Evolutionary conservation across 495 filamentous ascomycete species (phyloP).

Genomic region (Clavariopsis aquatica): DNA sequence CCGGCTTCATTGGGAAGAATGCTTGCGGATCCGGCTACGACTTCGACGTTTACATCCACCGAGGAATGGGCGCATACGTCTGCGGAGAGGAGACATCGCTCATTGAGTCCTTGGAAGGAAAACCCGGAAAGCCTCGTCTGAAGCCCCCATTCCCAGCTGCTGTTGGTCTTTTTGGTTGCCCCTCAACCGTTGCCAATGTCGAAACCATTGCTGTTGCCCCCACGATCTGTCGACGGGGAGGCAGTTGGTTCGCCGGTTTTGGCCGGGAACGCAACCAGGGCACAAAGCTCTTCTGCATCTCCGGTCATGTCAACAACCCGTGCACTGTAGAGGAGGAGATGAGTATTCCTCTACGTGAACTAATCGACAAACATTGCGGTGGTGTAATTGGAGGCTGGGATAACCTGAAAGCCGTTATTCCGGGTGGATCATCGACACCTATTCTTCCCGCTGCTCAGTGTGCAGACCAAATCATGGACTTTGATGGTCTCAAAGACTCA

Average conservation of each 20-base stretch:
- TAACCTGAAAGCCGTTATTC: constrained; percentile 92
- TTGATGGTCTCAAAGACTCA: constrained; percentile 95
- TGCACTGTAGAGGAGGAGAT: constrained; percentile 98
- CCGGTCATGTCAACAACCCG: constrained; percentile 97
- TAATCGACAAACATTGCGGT: constrained; percentile 97
- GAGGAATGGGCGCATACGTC: constrained; percentile 95
- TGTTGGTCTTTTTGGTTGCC: constrained; percentile 96
- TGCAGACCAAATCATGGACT: constrained; percentile 97
- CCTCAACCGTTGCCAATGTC: constrained; percentile 96
- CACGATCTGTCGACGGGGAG: constrained; percentile 91
- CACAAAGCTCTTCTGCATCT: constrained; percentile 98
- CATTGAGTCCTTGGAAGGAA: constrained; percentile 97
- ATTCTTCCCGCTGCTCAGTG: constrained; percentile 85
- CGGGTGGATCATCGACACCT: constrained; percentile 93
- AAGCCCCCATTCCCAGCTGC: constrained; percentile 98
- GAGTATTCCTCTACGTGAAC: constrained; percentile 89
- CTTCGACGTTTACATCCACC: constrained; percentile 95
- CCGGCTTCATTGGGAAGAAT: constrained; percentile 94
- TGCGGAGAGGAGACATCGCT: constrained; percentile 97
- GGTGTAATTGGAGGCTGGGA: constrained; percentile 97
- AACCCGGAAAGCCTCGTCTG: constrained; percentile 95
- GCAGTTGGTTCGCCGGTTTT: constrained; percentile 87
- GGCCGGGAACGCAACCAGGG: constrained; percentile 93
- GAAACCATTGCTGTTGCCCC: constrained; percentile 95
- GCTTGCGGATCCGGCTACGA: constrained; percentile 95